Evolutionary conservation across 1,284 basidiomycete species (phyloP).

Genomic region (Amylostereum chailletii): DNA sequence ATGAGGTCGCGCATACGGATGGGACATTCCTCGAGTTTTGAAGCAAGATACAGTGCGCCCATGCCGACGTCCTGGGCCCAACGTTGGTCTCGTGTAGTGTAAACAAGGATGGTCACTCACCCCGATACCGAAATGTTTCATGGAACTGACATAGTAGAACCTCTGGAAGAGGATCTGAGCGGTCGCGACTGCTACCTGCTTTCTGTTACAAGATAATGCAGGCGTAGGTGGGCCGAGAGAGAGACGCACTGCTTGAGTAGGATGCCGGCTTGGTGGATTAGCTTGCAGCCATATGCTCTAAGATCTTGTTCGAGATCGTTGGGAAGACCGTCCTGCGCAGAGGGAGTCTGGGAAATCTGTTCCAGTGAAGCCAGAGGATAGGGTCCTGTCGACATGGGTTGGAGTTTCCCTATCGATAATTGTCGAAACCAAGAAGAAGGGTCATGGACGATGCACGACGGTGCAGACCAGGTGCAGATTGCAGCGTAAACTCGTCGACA

Average conservation of each 20-base stretch:
- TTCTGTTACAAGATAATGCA: conserved; percentile 41
- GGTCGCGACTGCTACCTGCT: conserved; percentile 93
- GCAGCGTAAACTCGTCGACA: background rate
- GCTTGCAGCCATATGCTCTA: conserved; percentile 80
- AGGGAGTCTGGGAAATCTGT: conserved; percentile 78
- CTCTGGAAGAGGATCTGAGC: conserved; percentile 95
- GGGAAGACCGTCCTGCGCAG: conserved; percentile 75
- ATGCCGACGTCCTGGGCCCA: conserved; percentile 76
- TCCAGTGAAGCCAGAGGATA: conserved; percentile 79
- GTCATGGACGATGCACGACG: background rate
- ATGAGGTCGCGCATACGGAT: conserved; percentile 88
- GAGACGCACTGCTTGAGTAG: conserved; percentile 74
- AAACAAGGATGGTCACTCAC: conserved; percentile 30
- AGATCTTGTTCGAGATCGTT: conserved; percentile 78
- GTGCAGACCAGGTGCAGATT: background rate
- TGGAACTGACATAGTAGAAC: conserved; percentile 94
- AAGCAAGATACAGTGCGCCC: conserved; percentile 89
- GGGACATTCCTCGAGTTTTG: conserved; percentile 93
- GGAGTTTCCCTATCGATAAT: background rate
- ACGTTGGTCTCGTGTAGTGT: conserved; percentile 2
- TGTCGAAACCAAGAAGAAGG: background rate
- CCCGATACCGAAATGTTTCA: conserved; percentile 87
- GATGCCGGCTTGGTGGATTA: conserved; percentile 92
- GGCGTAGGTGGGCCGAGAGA: background rate
- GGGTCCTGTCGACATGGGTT: conserved; percentile 45